Conservation (phyloP, 2,329 filamentous ascomycete species). For the Orbilia oligospora region DNA sequence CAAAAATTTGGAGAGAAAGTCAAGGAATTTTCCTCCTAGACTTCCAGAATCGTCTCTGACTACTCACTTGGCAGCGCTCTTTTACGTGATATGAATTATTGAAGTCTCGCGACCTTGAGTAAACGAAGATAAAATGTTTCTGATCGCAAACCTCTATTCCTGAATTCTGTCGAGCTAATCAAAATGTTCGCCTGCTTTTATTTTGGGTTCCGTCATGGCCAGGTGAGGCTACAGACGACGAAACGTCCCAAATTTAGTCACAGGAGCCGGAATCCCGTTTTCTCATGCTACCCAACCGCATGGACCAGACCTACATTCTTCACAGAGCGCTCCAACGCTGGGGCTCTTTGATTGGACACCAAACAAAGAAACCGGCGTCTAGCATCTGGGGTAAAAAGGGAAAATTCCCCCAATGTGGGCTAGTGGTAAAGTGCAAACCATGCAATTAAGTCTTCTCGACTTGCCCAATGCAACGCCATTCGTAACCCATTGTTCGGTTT, state of each 20-base stretch:
- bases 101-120: not conserved
- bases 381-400: conserved; percentile 47
- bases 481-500: conserved; percentile 33
- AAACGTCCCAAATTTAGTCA: conserved; percentile 53
- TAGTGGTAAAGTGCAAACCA: conserved; percentile 14
- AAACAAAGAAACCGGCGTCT: conserved; percentile 37
- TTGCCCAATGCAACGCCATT: conserved; percentile 57
- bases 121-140: not conserved
- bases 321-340: conserved; percentile 17
- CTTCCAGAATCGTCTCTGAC: not conserved
- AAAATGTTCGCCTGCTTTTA: not conserved
- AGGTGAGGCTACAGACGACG: conserved; percentile 21
- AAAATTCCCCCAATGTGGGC: conserved; percentile 35
- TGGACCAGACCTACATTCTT: conserved; percentile 25
- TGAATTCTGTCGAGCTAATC: not conserved
- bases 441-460: conserved; percentile 44
- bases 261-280: conserved; percentile 33
- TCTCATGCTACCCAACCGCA: conserved; percentile 52
- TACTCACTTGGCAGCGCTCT: not conserved
- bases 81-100: not conserved
- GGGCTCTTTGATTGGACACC: conserved; percentile 33
- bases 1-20: not conserved
- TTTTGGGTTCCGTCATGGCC: not conserved
- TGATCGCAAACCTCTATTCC: not conserved
- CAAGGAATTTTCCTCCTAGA: not conserved